Base-by-base conservation (phyloP, 2,329 filamentous ascomycete species). In the Volutella citrinella region DNA sequence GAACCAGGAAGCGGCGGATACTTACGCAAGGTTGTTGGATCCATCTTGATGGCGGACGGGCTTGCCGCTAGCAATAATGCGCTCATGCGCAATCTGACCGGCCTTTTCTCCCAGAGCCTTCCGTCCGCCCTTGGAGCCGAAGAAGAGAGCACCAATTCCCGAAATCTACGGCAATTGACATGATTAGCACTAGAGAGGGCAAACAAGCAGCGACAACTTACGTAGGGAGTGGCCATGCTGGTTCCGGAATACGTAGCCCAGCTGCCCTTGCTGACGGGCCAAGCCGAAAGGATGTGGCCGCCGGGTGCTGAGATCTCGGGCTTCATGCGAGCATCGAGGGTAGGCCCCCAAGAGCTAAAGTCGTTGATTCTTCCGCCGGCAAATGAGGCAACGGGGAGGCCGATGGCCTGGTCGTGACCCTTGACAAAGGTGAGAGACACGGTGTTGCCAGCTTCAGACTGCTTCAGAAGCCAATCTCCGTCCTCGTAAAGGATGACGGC, bases 211-310 rank as follows among this genome's bases (percentile, higher is more conserved):
- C n/a, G n/a, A n/a, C n/a, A n/a, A n/a, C n/a, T n/a, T n/a, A n/a
- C n/a, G 19, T 40, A 40, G 11, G 37, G 37, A 13, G 32, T 26
- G 9, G 37, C 37, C 37, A 40, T 40, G 17, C 37, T 40, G 10
- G 37, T 36, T 19, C 37, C 37, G 11, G 32, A 36, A 16, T 12
- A 10, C 16, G 21, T 19, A 10, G 31, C 30, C 26, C 22, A 42
- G n/a, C 29, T 27, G 7, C 30, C 14, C 10, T 19, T 24, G 4
- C 23, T 13, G 5, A 33, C 18, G 7, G 25, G 25, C 19, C 16
- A 22, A 4, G 29, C 33, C 20, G 30, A 30, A 14, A 28, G 32
- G 14, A 38, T 38, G 4, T 25, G 16, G 7, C 19, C 15, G 2
- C 38, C 38, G 9, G 38, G 38, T 9, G 34, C 38, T 1, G 23